Evolutionary conservation across 1,284 basidiomycete species (phyloP).

Genomic region (Cryptococcus depauperatus): DNA sequence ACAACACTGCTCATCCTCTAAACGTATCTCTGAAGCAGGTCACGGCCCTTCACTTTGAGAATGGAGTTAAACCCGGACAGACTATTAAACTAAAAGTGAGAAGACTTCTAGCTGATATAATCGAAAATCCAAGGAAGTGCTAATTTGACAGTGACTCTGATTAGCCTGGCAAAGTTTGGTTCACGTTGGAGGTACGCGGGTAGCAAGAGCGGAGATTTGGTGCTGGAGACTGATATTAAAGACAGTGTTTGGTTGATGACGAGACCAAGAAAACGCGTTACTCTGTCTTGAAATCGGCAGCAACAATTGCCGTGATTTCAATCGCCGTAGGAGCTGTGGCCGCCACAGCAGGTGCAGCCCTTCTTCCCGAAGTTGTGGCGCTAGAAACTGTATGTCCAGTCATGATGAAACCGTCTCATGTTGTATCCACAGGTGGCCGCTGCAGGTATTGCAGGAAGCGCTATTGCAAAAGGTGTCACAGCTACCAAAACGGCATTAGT

Average conservation of each 20-base stretch:
- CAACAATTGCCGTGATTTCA: constrained; percentile 36
- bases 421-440: constrained; percentile 8
- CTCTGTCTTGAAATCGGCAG: constrained; percentile 36
- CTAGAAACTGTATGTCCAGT: constrained; percentile 20
- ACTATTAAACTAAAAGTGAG: constrained; percentile 37
- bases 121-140: background rate
- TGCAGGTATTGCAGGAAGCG: constrained; percentile 16
- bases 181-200: constrained; percentile 30
- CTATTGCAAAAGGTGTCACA: constrained; percentile 26
- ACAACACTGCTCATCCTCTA: constrained; percentile 29
- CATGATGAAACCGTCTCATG: background rate
- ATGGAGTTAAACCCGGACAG: constrained; percentile 29
- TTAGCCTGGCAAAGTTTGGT: constrained; percentile 42
- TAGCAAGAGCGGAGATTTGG: background rate
- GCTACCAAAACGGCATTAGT: constrained; percentile 30
- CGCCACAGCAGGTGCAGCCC: constrained; percentile 33
- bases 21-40: constrained; percentile 41
- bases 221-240: background rate
- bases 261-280: constrained; percentile 31
- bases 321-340: constrained; percentile 32
- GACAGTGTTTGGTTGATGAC: constrained; percentile 32
- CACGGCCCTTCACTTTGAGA: constrained; percentile 40
- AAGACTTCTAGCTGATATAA: background rate
- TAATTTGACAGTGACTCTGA: background rate
- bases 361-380: constrained; percentile 28